Evolutionary conservation across 179 eudicot genomes (phyloP), one percentile per base, ranked within the genome.

Genomic region (Gypsophila paniculata): DNA sequence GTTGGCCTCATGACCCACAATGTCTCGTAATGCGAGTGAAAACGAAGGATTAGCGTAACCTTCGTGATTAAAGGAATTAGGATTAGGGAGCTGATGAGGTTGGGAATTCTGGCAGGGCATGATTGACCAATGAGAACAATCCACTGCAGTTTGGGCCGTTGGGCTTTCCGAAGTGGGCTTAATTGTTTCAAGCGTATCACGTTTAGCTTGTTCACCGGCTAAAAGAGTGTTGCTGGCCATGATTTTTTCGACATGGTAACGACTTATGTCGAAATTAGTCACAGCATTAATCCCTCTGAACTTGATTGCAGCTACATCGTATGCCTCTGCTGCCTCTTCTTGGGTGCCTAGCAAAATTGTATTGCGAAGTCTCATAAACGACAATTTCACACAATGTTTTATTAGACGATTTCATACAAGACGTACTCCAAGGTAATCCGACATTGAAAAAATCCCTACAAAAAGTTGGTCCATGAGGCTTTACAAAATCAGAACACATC

Each of bases 321-420:
- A 90, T 1, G 96, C 88, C 74, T 87, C 87, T 17, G 91, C 93
- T 58, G 96, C 96, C 68, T 84, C 89, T 74, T 90, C 93, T 76
- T 82, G 85, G n/a, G 85, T 82, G 69, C 83, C 85, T 82, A 61
- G 29, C 2, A 21, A 22, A 46, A 62, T 76, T 19, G 65, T 25
- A 75, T 61, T 51, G 19, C 6, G 0, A 29, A 15, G 34, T 29
- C 34, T 29, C 34, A 29, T 1, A 29, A 29, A 29, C 34, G 34
- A 29, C 34, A 29, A 29, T 29, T 29, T 4, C 4, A 29, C 34
- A 29, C 34, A 29, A 29, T 29, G 34, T 29, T 29, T 29, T 29
- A 29, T 29, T 1, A 29, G 34, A 29, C 34, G 34, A 4, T 29
- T 29, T 29, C n/a, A 29, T 29, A 29, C 34, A 29, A 29, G 1